A percentile compares a stretch with the other conserved stretches of the same genome.
Conservation (phyloP, 2,329 filamentous ascomycete genomes). For the Gnomoniopsis sp. region DNA sequence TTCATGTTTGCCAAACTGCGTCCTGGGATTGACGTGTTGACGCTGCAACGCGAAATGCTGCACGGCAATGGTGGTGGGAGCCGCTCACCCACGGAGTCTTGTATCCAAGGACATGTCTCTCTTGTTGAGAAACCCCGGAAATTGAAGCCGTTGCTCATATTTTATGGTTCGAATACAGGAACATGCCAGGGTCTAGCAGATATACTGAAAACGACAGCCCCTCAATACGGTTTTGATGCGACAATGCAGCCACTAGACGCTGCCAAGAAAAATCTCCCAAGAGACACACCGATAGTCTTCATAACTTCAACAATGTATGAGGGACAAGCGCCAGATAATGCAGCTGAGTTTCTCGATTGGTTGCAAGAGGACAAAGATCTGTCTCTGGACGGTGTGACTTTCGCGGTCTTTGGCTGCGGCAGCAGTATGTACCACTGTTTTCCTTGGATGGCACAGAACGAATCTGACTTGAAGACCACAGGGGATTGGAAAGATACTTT, state of each 20-base stretch:
- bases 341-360: conserved; percentile 52
- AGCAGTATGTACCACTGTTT: conserved; percentile 18
- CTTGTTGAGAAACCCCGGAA: conserved; percentile 4
- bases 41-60: not conserved
- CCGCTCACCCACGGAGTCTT: not conserved
- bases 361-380: conserved; percentile 36
- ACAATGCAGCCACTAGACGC: conserved; percentile 46
- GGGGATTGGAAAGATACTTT: conserved; percentile 41
- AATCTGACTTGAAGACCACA: not conserved
- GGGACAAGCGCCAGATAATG: conserved; percentile 50
- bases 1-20: conserved; percentile 16
- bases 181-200: conserved; percentile 55
- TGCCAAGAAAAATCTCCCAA: conserved; percentile 43
- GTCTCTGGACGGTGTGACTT: conserved; percentile 43
- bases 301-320: conserved; percentile 57
- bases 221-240: conserved; percentile 41
- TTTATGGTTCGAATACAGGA: conserved; percentile 56
- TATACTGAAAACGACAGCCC: conserved; percentile 43
- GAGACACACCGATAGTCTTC: conserved; percentile 42
- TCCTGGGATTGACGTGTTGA: not conserved
- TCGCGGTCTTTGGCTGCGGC: conserved; percentile 55
- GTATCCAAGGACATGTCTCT: not conserved
- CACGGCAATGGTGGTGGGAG: not conserved
- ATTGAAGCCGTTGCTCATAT: conserved; percentile 46
- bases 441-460: not conserved